phyloP scores from a whole-genome alignment of 2,329 filamentous ascomycete species.

The Elsinoe batatas region DNA sequence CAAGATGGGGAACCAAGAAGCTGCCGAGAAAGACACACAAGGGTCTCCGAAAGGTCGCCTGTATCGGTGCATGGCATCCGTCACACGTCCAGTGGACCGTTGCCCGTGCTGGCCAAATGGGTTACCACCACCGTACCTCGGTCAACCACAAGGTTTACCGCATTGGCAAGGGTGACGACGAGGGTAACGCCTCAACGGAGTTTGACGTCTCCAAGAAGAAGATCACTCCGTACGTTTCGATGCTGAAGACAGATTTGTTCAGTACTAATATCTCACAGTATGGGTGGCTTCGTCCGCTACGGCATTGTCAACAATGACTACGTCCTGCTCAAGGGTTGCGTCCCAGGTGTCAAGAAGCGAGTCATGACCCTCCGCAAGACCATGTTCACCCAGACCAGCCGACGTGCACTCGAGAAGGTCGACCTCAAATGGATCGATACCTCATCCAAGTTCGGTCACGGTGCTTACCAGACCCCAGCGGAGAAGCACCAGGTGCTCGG shows the following conservation, averaged over 20 bases:
- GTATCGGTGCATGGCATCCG: conserved; percentile 99
- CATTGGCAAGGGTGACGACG: conserved; percentile 83
- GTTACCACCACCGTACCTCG: conserved; percentile 99
- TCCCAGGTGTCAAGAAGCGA: conserved; percentile 98
- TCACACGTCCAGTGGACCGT: conserved; percentile 99
- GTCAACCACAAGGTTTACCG: conserved; percentile 99
- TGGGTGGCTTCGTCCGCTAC: conserved; percentile 99
- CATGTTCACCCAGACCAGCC: conserved; percentile 93
- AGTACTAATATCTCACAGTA: conserved; percentile 46
- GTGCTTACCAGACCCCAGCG: conserved; percentile 95
- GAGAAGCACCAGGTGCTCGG: conserved; percentile 98
- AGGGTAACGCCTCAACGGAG: conserved; percentile 88
- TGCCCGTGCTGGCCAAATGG: conserved; percentile 97
- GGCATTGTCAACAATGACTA: conserved; percentile 99
- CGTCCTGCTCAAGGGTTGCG: conserved; percentile 92
- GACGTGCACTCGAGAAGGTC: conserved; percentile 96
- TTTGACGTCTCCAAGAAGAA: conserved; percentile 98
- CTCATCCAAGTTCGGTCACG: conserved; percentile 99
- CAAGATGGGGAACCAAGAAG: conserved; percentile 99
- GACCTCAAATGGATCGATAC: conserved; percentile 99
- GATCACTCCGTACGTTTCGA: conserved; percentile 89
- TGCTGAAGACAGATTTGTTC: not conserved
- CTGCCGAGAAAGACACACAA: conserved; percentile 99
- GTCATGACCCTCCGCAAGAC: conserved; percentile 98
- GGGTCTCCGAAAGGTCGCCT: conserved; percentile 99